These are phyloP conservation scores for Pichia manshurica DNA, from an alignment of 805 yeast species.

Conservation along the genomic window DNA sequence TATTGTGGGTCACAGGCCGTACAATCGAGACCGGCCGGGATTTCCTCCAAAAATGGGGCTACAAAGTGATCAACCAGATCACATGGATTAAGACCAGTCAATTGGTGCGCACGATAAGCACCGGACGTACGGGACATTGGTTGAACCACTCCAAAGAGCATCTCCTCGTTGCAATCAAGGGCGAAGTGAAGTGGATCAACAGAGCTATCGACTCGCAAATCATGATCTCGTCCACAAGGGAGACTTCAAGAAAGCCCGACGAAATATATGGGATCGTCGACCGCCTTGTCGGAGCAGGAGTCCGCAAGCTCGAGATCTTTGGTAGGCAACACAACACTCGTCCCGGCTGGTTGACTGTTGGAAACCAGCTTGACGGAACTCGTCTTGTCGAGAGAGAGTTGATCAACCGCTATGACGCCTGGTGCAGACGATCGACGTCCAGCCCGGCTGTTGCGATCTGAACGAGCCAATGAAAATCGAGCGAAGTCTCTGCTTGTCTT, in stretches of 20 bases:
- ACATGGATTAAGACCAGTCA: conserved; percentile 92
- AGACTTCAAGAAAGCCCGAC: conserved; percentile 87
- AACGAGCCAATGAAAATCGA: conserved; percentile 3
- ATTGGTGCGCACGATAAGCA: conserved; percentile 78
- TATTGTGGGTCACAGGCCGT: conserved; percentile 94
- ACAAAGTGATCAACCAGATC: conserved; percentile 67
- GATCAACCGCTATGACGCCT: conserved; percentile 13
- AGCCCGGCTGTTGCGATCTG: too few relatives aligned
- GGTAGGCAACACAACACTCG: conserved; percentile 83
- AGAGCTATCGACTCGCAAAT: conserved; percentile 65
- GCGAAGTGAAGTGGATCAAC: conserved; percentile 68
- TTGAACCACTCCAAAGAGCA: conserved; percentile 93
- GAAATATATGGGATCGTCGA: conserved; percentile 84
- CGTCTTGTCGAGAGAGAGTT: conserved; percentile 56
- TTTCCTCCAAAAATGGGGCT: conserved; percentile 79
- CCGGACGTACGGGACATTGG: conserved; percentile 98
- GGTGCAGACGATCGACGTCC: neutral
- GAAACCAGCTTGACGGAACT: conserved; percentile 66
- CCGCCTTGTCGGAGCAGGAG: conserved; percentile 68
- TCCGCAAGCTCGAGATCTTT: conserved; percentile 81
- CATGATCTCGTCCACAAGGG: conserved; percentile 78
- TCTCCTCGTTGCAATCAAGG: conserved; percentile 77
- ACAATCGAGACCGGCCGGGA: conserved; percentile 84
- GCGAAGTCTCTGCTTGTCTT: neutral
- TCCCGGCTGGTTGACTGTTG: conserved; percentile 86